Evolutionary conservation across 2,329 filamentous ascomycete genomes (phyloP).

Genomic region (Trichocomaceae sp.): DNA sequence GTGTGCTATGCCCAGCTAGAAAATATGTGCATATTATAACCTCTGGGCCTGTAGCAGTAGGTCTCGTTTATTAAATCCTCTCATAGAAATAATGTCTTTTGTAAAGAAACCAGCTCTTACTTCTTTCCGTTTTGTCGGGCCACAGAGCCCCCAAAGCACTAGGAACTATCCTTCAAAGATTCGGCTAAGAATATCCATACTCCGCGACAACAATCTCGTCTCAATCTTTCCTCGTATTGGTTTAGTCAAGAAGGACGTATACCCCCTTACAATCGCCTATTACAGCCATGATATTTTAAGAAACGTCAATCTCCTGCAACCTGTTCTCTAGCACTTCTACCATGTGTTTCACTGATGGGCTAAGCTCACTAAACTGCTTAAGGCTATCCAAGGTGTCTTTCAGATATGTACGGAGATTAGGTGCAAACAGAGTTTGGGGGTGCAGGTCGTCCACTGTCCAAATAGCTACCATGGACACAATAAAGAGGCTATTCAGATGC

Average conservation of each 20-base stretch:
- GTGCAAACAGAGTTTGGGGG: not conserved
- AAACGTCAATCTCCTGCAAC: not conserved
- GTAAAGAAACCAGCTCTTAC: no score
- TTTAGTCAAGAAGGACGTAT: no score
- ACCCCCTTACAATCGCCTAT: no score
- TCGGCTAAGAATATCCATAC: not conserved
- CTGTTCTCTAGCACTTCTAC: constrained; percentile 4
- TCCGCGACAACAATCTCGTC: no score
- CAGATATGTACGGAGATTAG: not conserved
- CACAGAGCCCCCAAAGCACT: no score
- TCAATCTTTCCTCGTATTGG: not conserved
- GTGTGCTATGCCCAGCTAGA: no score
- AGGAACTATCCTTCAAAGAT: no score
- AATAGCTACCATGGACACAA: constrained; percentile 4
- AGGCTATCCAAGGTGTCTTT: not conserved
- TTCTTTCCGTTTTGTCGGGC: no score
- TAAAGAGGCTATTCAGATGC: not conserved
- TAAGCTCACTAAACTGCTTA: constrained; percentile 1
- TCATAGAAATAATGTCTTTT: no score
- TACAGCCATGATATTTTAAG: not conserved
- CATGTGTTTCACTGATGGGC: constrained; percentile 3
- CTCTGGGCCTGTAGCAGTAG: no score
- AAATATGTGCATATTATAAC: no score
- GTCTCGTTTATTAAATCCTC: no score
- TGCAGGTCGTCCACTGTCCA: not conserved